Evolutionary conservation across 176 grass and related monocot species (phyloP), one percentile per base, ranked within the genome.

Genomic region (Oryza rufipogon): DNA sequence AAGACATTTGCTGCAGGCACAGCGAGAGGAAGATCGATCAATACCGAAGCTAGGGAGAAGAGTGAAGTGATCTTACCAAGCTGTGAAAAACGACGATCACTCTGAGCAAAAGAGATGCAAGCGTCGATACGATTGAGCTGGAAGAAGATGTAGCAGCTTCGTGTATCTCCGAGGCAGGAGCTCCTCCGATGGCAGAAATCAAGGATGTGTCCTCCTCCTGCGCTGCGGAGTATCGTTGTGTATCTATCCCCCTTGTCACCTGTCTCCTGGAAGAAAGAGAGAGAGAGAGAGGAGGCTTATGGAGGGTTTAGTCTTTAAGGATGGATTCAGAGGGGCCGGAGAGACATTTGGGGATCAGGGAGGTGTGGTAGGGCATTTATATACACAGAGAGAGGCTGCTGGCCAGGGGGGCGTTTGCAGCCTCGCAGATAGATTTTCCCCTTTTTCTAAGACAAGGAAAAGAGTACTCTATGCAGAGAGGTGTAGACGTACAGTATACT

Each of bases 221-320:
- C 52, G 52, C 42, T 10, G 42, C 6, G 34, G 34, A 36, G 5
- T 36, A 36, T 36, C 36, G 36, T 5, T 6, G 36, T 10, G 74
- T 19, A 11, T 32, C 38, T 32, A 16, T 0, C 14, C 4, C 13
- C 66, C 65, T 46, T 64, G 70, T 20, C 58, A 39, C 23, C 15
- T 17, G 7, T 20, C 25, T 47, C 3, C 47, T 22, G 33, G 15
- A 39, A 61, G 63, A 68, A 9, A 76, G 45, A 11, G 23, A 65
- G 1, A 11, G 23, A 65, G 1, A 36, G 80, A 70, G 17, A 51
- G 68, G 69, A 86, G 89, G 74, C 56, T 90, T 83, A 90, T 17
- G 84, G 49, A 68, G 75, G 88, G 88, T 90, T 90, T 87, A 63
- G n/a, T n/a, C 19, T 58, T 63, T 63, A 90, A 79, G 84, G 68